Percentiles rank a stretch among this genome's conserved stretches.
phyloP scores from a whole-genome alignment of 2,329 filamentous ascomycete genomes.

The Colletotrichum navitas region DNA sequence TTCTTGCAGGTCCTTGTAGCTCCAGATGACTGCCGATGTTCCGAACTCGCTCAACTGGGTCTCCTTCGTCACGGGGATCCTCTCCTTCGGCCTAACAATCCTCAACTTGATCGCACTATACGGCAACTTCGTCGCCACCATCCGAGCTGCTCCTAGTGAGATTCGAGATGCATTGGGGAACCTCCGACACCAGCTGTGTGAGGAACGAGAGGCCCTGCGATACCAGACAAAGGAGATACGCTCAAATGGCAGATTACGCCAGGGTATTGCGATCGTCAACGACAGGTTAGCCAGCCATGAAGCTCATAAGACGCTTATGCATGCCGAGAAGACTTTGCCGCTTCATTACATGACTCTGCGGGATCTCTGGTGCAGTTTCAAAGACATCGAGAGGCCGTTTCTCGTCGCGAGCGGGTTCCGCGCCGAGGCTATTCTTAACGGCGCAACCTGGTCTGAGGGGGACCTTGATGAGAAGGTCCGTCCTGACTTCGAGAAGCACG shows the following conservation, averaged over 20 bases:
- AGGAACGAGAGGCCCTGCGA: slow-evolving; percentile 36
- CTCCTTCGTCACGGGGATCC: slow-evolving; percentile 38
- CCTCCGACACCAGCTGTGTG: slow-evolving; percentile 35
- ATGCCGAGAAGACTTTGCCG: slow-evolving; percentile 32
- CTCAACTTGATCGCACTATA: slow-evolving; percentile 39
- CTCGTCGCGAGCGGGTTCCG: slow-evolving; percentile 36
- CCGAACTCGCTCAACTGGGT: slow-evolving; percentile 39
- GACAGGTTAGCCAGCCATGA: slow-evolving; percentile 19
- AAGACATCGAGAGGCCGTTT: slow-evolving; percentile 36
- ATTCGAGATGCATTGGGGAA: slow-evolving; percentile 38
- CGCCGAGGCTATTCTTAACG: slow-evolving; percentile 36
- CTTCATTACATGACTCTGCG: slow-evolving; percentile 37
- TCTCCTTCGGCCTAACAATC: slow-evolving; percentile 31
- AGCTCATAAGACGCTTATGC: slow-evolving; percentile 22
- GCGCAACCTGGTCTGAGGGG: slow-evolving; percentile 30
- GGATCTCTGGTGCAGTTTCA: slow-evolving; percentile 38
- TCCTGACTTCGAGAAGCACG: slow-evolving; percentile 33
- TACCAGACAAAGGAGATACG: slow-evolving; percentile 35
- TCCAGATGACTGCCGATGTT: slow-evolving; percentile 27
- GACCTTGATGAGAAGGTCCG: slow-evolving; percentile 39
- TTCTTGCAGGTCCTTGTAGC: background rate
- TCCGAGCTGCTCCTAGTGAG: slow-evolving; percentile 18
- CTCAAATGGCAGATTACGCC: slow-evolving; percentile 22
- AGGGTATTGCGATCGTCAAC: background rate
- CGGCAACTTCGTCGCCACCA: slow-evolving; percentile 34